phyloP scores from a whole-genome alignment of 768 basidiomycete genomes.

The Termitomyces sp. region DNA sequence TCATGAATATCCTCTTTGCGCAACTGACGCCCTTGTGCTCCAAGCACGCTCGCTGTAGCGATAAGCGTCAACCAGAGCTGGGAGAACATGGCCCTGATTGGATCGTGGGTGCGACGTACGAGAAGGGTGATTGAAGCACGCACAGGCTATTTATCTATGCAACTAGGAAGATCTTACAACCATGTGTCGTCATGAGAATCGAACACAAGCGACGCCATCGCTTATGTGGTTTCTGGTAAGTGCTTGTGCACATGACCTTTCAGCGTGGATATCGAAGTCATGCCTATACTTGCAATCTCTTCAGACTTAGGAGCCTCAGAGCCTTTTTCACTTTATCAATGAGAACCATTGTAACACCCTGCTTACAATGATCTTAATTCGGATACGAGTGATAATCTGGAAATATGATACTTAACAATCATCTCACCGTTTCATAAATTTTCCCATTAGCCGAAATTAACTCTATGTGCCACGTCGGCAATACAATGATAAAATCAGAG shows the following conservation, averaged over 20 bases:
- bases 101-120: background rate
- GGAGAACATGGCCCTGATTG: conserved; percentile 9
- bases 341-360: no score
- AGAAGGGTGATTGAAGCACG: background rate
- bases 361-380: background rate
- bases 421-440: background rate
- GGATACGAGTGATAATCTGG: background rate
- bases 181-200: conserved; percentile 2
- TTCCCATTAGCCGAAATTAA: background rate
- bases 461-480: background rate
- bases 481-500: background rate
- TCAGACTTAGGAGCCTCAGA: background rate
- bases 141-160: background rate
- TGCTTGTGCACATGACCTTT: background rate
- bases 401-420: background rate
- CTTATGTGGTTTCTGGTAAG: background rate
- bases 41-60: conserved; percentile 12
- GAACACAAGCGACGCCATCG: background rate
- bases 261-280: background rate
- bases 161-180: background rate
- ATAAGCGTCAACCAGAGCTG: conserved; percentile 15
- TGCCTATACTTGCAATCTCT: conserved; percentile 1
- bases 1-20: conserved; percentile 40
- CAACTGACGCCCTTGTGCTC: conserved; percentile 26
- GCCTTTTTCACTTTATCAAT: background rate